These are phyloP conservation scores for Jaltomata sinuosa DNA, from an alignment of 257 asterid species.

Conservation along the genomic window DNA sequence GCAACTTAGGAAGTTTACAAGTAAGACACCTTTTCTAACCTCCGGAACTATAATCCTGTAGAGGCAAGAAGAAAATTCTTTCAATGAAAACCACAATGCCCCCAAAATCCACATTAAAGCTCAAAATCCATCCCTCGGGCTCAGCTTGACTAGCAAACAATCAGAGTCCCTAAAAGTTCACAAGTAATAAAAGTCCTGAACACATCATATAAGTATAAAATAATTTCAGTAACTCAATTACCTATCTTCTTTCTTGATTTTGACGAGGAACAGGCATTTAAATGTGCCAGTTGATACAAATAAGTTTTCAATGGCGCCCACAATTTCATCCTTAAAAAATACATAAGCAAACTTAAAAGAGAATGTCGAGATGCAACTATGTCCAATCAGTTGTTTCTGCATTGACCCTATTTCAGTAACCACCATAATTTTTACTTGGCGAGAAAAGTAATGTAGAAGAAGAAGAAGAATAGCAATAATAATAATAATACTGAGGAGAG, in stretches of 20 bases:
- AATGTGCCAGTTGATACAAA: neutral
- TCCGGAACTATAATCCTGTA: neutral
- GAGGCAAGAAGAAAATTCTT: neutral
- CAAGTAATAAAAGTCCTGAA: neutral
- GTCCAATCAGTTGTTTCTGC: neutral
- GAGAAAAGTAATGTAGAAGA: neutral
- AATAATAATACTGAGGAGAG: neutral
- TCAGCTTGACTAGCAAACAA: neutral
- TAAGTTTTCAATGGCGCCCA: neutral
- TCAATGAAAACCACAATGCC: neutral
- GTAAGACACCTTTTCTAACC: neutral
- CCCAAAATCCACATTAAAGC: neutral
- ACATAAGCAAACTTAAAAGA: neutral
- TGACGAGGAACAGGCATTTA: neutral
- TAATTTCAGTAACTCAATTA: neutral
- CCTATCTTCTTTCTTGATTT: neutral
- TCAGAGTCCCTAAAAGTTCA: neutral
- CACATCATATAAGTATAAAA: neutral
- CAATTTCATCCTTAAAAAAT: neutral
- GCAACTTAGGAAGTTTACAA: neutral
- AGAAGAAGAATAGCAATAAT: too few species aligned
- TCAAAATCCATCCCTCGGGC: neutral
- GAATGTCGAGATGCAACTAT: neutral
- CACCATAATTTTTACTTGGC: neutral
- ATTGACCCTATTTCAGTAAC: neutral